Evolutionary conservation across 805 yeast species (phyloP).

Genomic region (Candida silvatica): DNA sequence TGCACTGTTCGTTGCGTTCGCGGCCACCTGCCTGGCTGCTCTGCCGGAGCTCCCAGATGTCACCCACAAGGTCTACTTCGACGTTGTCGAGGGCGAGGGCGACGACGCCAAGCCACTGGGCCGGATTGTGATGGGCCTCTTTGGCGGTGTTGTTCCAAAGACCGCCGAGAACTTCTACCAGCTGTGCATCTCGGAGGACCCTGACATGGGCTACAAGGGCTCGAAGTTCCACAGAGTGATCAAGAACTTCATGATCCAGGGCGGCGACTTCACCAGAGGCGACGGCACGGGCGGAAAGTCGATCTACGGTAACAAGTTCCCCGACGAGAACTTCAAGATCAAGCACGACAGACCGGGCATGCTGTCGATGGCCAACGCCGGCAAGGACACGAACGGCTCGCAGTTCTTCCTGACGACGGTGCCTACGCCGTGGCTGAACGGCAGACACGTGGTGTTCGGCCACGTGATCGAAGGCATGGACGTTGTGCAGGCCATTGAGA

Average conservation of each 20-base stretch:
- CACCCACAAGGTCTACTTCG: conserved; percentile 81
- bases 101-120: conserved; percentile 67
- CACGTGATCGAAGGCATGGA: conserved; percentile 87
- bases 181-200: conserved; percentile 68
- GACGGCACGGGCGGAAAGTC: conserved; percentile 71
- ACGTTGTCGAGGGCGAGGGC: conserved; percentile 68
- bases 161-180: conserved; percentile 86
- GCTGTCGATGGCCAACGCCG: conserved; percentile 76
- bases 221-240: conserved; percentile 69
- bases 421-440: conserved; percentile 85
- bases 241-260: conserved; percentile 68
- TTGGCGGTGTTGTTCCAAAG: conserved; percentile 79
- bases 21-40: no score
- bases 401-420: conserved; percentile 95
- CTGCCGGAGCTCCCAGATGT: conserved; percentile 34
- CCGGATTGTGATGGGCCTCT: conserved; percentile 78
- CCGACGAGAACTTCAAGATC: conserved; percentile 59
- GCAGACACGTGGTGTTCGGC: conserved; percentile 94
- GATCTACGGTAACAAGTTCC: conserved; percentile 59
- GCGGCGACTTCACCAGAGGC: conserved; percentile 70
- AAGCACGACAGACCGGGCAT: conserved; percentile 65
- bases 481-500: conserved; percentile 67
- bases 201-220: conserved; percentile 50
- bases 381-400: conserved; percentile 79
- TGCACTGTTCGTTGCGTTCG: neutral